Evolutionary conservation across 2,329 filamentous ascomycete species (phyloP), one percentile per base, ranked within the genome.

Genomic region (Talaromyces pinophilus): DNA sequence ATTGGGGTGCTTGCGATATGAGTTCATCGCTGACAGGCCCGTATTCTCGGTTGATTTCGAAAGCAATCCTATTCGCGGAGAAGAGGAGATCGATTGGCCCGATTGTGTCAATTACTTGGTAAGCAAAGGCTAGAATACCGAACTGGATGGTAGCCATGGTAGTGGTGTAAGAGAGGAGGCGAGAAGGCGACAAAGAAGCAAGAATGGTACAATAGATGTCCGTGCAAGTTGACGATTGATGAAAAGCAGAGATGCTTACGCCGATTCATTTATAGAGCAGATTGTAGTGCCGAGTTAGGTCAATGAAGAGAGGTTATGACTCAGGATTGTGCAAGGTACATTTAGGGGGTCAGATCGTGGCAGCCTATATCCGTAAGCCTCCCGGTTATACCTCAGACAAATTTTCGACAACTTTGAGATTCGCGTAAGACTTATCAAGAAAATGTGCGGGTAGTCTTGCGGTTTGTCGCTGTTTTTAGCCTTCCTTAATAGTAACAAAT

Each of bases 61-160:
- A 6, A 6, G 70, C 59, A n/a, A 0, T 28, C 33, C 73, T 76
- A 62, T 59, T 69, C 3, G 69, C 67, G 2, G 72, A 76, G 62
- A 68, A 70, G 60, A 79, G 67, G 4, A 79, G 59, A 59, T 79
- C 77, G 3, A 64, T 68, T 5, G 74, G 75, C 1, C 76, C 77
- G 10, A 76, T 38, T 35, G 74, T 68, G 40, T 79, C 77, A n/a
- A 79, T 69, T 15, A 72, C 65, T 67, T 79, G 77, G 67, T 77
- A 79, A 52, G 72, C 67, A 61, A 70, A 77, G 61, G 71, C 52
- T 30, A 75, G 72, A 30, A 63, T 46, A 19, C 74, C 75, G 64
- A 77, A 62, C 2, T 74, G 71, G 38, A 75, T 68, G 22, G 70
- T 50, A 5, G 69, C 65, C 70, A 71, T 71, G 17, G 19, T 44